Evolutionary conservation across 2,329 filamentous ascomycete species (phyloP).

Genomic region (Thelonectria blattea): DNA sequence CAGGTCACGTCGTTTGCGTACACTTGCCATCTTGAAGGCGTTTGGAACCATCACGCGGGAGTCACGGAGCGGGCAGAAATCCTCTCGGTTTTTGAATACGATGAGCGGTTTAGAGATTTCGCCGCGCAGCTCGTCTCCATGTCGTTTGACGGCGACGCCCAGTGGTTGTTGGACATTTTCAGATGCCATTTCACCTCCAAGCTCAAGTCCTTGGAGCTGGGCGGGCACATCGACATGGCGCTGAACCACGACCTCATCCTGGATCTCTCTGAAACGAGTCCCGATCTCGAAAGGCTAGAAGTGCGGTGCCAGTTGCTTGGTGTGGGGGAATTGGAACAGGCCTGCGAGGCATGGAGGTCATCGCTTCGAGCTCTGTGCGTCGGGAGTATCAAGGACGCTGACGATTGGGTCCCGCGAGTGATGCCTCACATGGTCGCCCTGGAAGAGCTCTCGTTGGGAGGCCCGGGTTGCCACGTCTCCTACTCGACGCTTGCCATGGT

Average conservation of each 20-base stretch:
- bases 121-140: not conserved
- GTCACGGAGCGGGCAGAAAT: not conserved
- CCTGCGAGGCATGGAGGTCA: constrained; percentile 17
- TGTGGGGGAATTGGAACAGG: not conserved
- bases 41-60: not conserved
- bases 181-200: not conserved
- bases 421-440: constrained; percentile 8
- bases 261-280: not conserved
- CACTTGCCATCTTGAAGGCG: constrained; percentile 1
- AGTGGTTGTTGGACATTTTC: not conserved
- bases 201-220: constrained; percentile 1
- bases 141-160: not conserved
- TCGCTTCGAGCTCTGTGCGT: constrained; percentile 17
- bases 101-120: not conserved
- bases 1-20: constrained; percentile 10
- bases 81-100: not conserved
- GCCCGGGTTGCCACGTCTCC: not conserved
- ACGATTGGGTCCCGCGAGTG: not conserved
- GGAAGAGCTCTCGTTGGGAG: not conserved
- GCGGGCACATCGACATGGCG: not conserved
- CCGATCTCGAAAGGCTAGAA: constrained; percentile 6
- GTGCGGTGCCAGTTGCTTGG: not conserved
- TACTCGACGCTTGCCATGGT: constrained; percentile 4
- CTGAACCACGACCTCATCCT: not conserved
- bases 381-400: not conserved